Percentiles rank a stretch among this genome's conserved stretches.
Conservation (phyloP, 2,329 filamentous ascomycete genomes). For the Arthrobotrys iridis region DNA sequence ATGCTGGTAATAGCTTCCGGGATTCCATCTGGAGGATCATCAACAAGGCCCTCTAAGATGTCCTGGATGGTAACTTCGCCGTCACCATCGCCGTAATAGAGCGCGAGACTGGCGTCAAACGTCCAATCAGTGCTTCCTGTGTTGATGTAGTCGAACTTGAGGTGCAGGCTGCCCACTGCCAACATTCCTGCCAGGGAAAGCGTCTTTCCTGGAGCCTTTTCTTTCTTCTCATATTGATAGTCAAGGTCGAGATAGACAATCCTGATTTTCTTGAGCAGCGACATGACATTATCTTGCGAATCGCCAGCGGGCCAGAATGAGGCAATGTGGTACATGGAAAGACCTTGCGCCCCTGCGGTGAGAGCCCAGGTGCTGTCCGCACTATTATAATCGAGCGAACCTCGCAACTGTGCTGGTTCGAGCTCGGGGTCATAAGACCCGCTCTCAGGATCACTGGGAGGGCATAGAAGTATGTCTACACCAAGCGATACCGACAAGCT, state of each 20-base stretch:
- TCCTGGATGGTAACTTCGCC: constrained; percentile 20
- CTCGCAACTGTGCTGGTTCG: not conserved
- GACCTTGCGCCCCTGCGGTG: not conserved
- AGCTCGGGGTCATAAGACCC: not conserved
- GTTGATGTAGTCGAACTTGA: constrained; percentile 54
- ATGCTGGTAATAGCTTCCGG: not conserved
- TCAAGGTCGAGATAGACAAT: not conserved
- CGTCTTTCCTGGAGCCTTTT: not conserved
- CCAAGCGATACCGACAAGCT: not conserved
- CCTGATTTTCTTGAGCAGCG: not conserved
- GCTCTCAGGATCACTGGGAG: not conserved
- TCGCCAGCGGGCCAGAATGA: not conserved
- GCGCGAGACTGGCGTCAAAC: constrained; percentile 31
- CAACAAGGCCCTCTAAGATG: constrained; percentile 34
- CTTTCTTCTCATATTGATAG: not conserved
- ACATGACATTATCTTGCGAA: not conserved
- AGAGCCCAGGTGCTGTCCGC: not conserved
- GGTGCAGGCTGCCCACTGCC: constrained; percentile 49
- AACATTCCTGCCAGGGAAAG: constrained; percentile 56
- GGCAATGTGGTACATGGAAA: not conserved
- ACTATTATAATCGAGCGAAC: not conserved
- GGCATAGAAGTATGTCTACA: not conserved
- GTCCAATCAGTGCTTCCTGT: constrained; percentile 24
- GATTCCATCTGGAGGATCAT: constrained; percentile 6
- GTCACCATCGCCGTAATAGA: not conserved